Evolutionary conservation across 1,139 yeast species (phyloP).

Genomic region (Lodderomyces margitis): DNA sequence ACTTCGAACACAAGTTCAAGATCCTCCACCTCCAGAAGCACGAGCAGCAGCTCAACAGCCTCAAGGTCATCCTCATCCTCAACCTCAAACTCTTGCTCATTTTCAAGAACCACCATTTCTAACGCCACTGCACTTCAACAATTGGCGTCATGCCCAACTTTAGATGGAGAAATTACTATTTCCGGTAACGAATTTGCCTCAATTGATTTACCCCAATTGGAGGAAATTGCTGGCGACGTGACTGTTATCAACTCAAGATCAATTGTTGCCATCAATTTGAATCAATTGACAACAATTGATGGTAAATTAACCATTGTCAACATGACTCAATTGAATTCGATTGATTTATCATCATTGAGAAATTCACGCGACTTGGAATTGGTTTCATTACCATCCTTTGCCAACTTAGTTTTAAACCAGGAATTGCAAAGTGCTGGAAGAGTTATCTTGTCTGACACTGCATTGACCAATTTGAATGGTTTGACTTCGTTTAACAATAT

Average conservation of each 20-base stretch:
- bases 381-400: slow-evolving; percentile 45
- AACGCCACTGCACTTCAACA: slow-evolving; percentile 36
- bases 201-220: slow-evolving; percentile 34
- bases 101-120: slow-evolving; percentile 37
- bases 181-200: slow-evolving; percentile 37
- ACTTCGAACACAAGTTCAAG: slow-evolving; percentile 2
- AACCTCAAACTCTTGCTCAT: slow-evolving; percentile 29
- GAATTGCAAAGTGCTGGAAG: slow-evolving; percentile 36
- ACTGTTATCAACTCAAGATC: slow-evolving; percentile 43
- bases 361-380: slow-evolving; percentile 33
- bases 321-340: slow-evolving; percentile 40
- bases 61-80: too few species aligned
- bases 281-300: slow-evolving; percentile 30
- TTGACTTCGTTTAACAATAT: slow-evolving; percentile 34
- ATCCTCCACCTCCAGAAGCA: too few species aligned
- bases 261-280: slow-evolving; percentile 33
- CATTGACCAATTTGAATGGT: slow-evolving; percentile 38
- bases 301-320: slow-evolving; percentile 40
- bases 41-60: too few species aligned
- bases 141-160: slow-evolving; percentile 41
- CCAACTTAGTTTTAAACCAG: slow-evolving; percentile 35
- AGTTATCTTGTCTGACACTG: slow-evolving; percentile 44
- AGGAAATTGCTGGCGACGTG: slow-evolving; percentile 35
- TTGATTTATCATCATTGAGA: slow-evolving; percentile 36
- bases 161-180: slow-evolving; percentile 40